Evolutionary conservation across 2,329 filamentous ascomycete genomes (phyloP).

Genomic region (Claviceps fusiformis): DNA sequence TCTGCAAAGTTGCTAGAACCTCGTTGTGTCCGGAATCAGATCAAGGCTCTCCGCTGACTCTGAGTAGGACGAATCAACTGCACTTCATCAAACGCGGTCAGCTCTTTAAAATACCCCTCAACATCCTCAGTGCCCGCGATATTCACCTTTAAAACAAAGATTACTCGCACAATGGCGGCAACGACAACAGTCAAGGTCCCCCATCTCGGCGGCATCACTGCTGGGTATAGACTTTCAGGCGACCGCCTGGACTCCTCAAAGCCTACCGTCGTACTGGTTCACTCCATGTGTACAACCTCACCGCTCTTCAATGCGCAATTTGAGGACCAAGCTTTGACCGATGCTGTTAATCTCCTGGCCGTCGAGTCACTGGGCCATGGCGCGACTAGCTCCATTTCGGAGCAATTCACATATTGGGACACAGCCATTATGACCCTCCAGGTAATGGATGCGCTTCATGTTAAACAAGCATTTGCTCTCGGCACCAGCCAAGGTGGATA

Average conservation of each 20-base stretch:
- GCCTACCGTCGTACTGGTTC: slow-evolving; percentile 37
- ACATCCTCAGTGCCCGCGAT: neutral
- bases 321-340: slow-evolving; percentile 23
- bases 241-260: slow-evolving; percentile 32
- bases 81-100: neutral
- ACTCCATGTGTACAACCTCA: slow-evolving; percentile 36
- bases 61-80: neutral
- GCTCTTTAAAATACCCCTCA: neutral
- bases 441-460: slow-evolving; percentile 36
- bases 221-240: slow-evolving; percentile 29
- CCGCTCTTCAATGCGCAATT: slow-evolving; percentile 33
- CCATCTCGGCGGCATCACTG: slow-evolving; percentile 33
- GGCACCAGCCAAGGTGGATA: slow-evolving; percentile 41
- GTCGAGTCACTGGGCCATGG: slow-evolving; percentile 41
- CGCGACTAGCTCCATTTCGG: slow-evolving; percentile 25
- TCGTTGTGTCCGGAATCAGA: neutral
- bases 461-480: slow-evolving; percentile 33
- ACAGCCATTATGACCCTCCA: slow-evolving; percentile 40
- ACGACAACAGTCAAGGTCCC: slow-evolving; percentile 30
- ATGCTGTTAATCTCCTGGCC: slow-evolving; percentile 33
- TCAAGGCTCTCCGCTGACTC: neutral
- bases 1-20: no score
- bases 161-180: slow-evolving; percentile 19
- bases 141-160: neutral
- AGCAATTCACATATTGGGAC: slow-evolving; percentile 44